A percentile compares a stretch with the other conserved stretches of the same genome.
These are phyloP conservation scores for Puccinia triticina DNA, from an alignment of 1,284 basidiomycete species.

Conservation along the genomic window DNA sequence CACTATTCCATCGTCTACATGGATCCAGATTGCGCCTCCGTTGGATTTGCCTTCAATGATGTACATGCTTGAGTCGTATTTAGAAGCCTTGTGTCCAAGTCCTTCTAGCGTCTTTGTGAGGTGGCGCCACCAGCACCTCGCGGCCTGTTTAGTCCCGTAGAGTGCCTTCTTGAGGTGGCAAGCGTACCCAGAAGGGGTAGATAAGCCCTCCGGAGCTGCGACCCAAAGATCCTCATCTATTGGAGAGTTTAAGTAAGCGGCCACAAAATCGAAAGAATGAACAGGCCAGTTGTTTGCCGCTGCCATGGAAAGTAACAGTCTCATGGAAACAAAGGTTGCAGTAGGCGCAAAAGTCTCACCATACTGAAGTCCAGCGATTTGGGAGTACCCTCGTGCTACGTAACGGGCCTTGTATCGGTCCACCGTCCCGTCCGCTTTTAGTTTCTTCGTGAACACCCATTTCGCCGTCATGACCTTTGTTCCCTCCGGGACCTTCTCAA, in stretches of 20 bases:
- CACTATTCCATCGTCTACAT: not conserved
- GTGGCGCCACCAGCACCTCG: constrained; percentile 22
- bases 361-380: not conserved
- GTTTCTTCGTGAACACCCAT: not conserved
- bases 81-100: not conserved
- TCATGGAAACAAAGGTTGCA: not conserved
- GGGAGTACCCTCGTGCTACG: not conserved
- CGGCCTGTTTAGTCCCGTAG: constrained; percentile 10
- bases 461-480: not conserved
- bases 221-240: not conserved
- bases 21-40: not conserved
- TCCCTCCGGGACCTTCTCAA: too few species aligned
- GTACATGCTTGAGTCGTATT: not conserved
- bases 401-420: not conserved
- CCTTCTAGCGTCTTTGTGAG: not conserved
- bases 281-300: not conserved
- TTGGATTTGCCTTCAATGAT: not conserved
- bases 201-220: not conserved
- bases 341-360: not conserved
- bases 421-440: not conserved
- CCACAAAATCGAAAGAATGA: not conserved
- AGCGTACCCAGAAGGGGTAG: not conserved
- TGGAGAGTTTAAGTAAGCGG: not conserved
- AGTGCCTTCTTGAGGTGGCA: constrained; percentile 1
- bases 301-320: not conserved